These are phyloP conservation scores for Auricularia cornea DNA, from an alignment of 768 basidiomycete species.

Conservation along the genomic window DNA sequence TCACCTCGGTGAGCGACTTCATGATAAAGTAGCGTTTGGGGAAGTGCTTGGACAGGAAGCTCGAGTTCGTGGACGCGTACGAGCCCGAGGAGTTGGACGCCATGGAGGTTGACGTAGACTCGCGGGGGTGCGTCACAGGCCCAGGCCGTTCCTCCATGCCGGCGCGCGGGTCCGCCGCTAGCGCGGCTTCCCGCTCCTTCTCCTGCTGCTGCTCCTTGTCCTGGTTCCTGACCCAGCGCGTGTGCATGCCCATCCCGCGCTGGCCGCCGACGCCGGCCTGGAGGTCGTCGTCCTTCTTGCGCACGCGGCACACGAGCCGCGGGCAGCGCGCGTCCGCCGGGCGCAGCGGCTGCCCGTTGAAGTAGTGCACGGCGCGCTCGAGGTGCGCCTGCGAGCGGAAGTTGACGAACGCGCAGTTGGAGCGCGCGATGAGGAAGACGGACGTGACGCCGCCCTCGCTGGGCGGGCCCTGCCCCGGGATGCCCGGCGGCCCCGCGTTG, in stretches of 20 bases:
- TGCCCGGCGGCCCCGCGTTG: constrained; percentile 28
- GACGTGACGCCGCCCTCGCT: constrained; percentile 56
- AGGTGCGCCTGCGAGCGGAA: constrained; percentile 59
- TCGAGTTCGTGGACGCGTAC: constrained; percentile 76
- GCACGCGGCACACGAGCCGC: constrained; percentile 72
- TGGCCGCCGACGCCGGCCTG: constrained; percentile 89
- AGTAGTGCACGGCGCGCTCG: constrained; percentile 55
- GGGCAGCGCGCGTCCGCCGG: constrained; percentile 65
- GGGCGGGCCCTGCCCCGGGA: constrained; percentile 9
- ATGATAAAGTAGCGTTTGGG: constrained; percentile 89
- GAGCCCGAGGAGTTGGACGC: constrained; percentile 53
- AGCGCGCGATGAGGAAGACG: constrained; percentile 91
- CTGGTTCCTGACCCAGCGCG: constrained; percentile 66
- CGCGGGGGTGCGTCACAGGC: not conserved
- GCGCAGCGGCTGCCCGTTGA: constrained; percentile 66
- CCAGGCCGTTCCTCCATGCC: not conserved
- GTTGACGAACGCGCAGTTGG: constrained; percentile 91
- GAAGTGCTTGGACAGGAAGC: constrained; percentile 65
- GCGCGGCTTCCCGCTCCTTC: not conserved
- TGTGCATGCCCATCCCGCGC: constrained; percentile 77
- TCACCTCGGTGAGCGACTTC: constrained; percentile 75
- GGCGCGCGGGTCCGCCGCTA: not conserved
- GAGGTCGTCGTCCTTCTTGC: constrained; percentile 75
- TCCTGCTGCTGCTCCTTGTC: constrained; percentile 28
- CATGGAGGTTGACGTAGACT: not conserved